Conservation (phyloP, 78 protist species). For the Dictyostelium capitatum region DNA sequence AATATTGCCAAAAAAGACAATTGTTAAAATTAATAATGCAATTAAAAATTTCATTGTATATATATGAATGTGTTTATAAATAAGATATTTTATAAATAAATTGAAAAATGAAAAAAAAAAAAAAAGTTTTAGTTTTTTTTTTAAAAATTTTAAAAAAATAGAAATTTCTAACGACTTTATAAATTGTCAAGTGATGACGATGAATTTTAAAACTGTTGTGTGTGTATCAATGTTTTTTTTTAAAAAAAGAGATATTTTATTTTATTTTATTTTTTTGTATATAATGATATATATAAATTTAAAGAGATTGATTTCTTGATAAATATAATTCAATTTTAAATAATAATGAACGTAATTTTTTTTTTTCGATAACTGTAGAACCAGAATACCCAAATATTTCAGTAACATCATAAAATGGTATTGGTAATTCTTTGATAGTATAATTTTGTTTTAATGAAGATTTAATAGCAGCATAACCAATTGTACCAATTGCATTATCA, state of each 20-base stretch:
- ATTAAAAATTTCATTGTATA: conserved; percentile 1
- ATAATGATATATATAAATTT: neutral
- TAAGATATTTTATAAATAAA: neutral
- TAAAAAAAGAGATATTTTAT: too few species aligned
- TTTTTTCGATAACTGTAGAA: conserved; percentile 24
- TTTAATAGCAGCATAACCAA: conserved; percentile 62
- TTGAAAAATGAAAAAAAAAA: neutral
- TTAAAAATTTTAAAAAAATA: neutral
- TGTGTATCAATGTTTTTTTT: too few species aligned
- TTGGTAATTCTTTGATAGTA: conserved; percentile 52
- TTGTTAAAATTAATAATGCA: conserved; percentile 16
- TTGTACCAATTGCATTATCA: conserved; percentile 42
- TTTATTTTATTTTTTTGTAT: neutral
- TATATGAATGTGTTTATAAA: neutral
- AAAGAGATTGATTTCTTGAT: conserved; percentile 58
- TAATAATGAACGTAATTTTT: conserved; percentile 41
- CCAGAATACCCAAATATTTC: conserved; percentile 16
- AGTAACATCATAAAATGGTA: conserved; percentile 36
- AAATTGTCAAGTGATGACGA: too few species aligned
- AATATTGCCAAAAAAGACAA: neutral
- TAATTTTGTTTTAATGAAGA: conserved; percentile 58
- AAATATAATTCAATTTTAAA: conserved; percentile 60
- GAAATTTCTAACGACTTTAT: neutral
- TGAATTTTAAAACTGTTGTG: too few species aligned
- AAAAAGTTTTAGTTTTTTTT: neutral